Evolutionary conservation across 2,329 filamentous ascomycete genomes (phyloP).

Genomic region (Aspergillus intermedius): DNA sequence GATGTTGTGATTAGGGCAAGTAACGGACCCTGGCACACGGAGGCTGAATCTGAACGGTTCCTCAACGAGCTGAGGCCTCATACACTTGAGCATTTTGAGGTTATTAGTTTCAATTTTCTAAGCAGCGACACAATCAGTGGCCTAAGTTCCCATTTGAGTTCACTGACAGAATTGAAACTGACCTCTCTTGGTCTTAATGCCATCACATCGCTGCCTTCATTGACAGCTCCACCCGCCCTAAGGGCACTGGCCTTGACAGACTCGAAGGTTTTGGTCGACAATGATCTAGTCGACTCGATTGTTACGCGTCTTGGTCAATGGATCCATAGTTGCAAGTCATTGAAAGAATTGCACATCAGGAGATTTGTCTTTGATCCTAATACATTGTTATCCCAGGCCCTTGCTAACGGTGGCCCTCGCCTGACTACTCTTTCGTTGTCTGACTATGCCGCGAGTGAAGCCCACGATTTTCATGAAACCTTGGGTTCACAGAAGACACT

Average conservation of each 20-base stretch:
- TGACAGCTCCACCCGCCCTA: conserved; percentile 29
- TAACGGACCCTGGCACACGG: conserved; percentile 38
- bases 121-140: conserved; percentile 50
- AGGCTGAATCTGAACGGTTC: conserved; percentile 54
- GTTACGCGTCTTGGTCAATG: conserved; percentile 49
- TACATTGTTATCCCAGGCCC: conserved; percentile 20
- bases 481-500: conserved; percentile 22
- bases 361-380: conserved; percentile 47
- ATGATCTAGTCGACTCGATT: conserved; percentile 47
- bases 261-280: conserved; percentile 35
- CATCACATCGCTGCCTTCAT: conserved; percentile 29
- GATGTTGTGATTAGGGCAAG: conserved; percentile 27
- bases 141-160: conserved; percentile 47
- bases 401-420: conserved; percentile 18
- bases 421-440: conserved; percentile 25
- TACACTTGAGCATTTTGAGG: conserved; percentile 53
- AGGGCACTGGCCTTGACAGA: conserved; percentile 46
- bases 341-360: conserved; percentile 47
- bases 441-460: conserved; percentile 19
- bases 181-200: conserved; percentile 43
- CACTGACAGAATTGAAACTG: conserved; percentile 50
- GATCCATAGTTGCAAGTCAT: conserved; percentile 48
- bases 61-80: conserved; percentile 51
- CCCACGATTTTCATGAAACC: conserved; percentile 21
- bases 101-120: conserved; percentile 51